Evolutionary conservation across 2,329 filamentous ascomycete genomes (phyloP).

Genomic region (Fusarium sp.): DNA sequence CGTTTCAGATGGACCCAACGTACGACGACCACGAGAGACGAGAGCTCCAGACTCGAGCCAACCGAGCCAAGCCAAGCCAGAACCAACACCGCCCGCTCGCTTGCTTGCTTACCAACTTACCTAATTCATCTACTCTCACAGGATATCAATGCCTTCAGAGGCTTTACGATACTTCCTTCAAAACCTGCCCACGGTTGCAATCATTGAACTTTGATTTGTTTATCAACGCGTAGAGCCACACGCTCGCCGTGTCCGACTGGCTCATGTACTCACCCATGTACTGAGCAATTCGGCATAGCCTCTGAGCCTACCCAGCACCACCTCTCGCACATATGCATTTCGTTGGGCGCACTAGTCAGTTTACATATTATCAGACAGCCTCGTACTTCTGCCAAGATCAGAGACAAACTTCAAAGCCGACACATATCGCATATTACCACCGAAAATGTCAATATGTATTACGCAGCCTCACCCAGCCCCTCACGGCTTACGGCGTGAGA

Average conservation of each 20-base stretch:
- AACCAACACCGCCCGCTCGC: conserved; percentile 20
- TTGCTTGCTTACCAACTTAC: conserved; percentile 6
- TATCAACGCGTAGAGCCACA: conserved; percentile 35
- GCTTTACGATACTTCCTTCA: conserved; percentile 16
- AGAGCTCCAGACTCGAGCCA: conserved; percentile 32
- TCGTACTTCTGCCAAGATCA: conserved; percentile 16
- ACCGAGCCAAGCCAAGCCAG: conserved; percentile 7
- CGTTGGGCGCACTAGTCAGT: conserved; percentile 34
- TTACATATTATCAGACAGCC: conserved; percentile 1
- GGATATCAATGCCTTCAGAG: conserved; percentile 26
- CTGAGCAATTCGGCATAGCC: conserved; percentile 18
- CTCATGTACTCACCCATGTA: background rate
- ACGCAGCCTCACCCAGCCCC: conserved; percentile 13
- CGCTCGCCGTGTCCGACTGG: conserved; percentile 20
- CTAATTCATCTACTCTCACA: conserved; percentile 8
- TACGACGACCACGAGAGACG: conserved; percentile 29
- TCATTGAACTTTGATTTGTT: conserved; percentile 38
- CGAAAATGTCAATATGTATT: conserved; percentile 24
- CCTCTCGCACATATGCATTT: conserved; percentile 11
- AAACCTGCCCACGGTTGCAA: conserved; percentile 32
- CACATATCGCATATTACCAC: conserved; percentile 8
- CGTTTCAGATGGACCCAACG: conserved; percentile 40
- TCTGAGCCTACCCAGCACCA: conserved; percentile 23
- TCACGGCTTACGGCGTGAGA: conserved; percentile 16
- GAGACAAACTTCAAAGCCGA: conserved; percentile 19